Percentiles rank a stretch among this genome's conserved stretches.
These are phyloP conservation scores for Asclepias syriaca DNA, from an alignment of 257 asterid genomes.

Conservation along the genomic window DNA sequence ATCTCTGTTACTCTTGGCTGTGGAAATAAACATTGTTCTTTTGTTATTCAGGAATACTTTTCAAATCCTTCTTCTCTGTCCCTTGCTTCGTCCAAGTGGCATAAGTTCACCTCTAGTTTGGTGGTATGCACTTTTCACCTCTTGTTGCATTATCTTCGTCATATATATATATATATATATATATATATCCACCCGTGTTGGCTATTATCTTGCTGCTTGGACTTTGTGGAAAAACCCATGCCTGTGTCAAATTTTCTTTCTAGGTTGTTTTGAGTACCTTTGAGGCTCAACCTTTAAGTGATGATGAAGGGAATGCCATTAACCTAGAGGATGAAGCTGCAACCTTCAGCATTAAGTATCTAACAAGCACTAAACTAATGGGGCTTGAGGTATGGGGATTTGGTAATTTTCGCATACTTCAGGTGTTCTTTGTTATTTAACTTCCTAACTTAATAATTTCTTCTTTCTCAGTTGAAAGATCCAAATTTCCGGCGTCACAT, in stretches of 20 bases:
- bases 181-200: not conserved
- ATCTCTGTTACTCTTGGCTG: constrained; percentile 1
- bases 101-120: constrained; percentile 72
- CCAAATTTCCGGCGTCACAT: constrained; percentile 96
- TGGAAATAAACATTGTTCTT: constrained; percentile 4
- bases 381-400: constrained; percentile 75
- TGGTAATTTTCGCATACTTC: not conserved
- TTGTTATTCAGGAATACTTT: constrained; percentile 66
- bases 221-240: not conserved
- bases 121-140: constrained; percentile 38
- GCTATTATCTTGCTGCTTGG: not conserved
- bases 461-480: constrained; percentile 70
- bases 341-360: constrained; percentile 90
- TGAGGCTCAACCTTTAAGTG: constrained; percentile 95
- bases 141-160: not conserved
- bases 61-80: constrained; percentile 79
- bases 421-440: not conserved
- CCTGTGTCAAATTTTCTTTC: constrained; percentile 20
- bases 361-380: constrained; percentile 94
- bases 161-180: too few relatives aligned
- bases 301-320: constrained; percentile 77
- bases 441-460: constrained; percentile 11
- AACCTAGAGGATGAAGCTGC: constrained; percentile 87
- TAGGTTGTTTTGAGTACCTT: constrained; percentile 82
- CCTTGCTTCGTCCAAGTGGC: constrained; percentile 79